Evolutionary conservation across 2,329 filamentous ascomycete genomes (phyloP).

Genomic region (Cladosporium sp.): DNA sequence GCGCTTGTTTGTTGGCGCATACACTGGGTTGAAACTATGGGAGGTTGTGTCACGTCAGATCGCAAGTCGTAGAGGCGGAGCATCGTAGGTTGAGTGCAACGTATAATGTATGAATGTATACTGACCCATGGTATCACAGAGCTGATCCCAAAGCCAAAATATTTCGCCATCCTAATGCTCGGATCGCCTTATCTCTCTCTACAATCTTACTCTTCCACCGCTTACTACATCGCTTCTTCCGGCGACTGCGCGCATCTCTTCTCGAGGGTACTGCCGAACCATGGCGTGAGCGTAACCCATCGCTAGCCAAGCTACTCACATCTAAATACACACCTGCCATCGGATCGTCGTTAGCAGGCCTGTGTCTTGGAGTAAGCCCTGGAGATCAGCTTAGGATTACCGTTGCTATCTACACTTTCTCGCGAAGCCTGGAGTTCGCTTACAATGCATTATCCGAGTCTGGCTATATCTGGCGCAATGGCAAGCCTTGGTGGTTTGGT

Average conservation of each 20-base stretch:
- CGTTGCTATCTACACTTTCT: conserved; percentile 75
- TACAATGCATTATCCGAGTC: conserved; percentile 80
- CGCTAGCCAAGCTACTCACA: conserved; percentile 68
- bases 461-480: conserved; percentile 45
- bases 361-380: conserved; percentile 74
- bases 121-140: not conserved
- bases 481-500: conserved; percentile 58
- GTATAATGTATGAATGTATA: not conserved
- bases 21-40: conserved; percentile 44
- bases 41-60: conserved; percentile 39
- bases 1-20: conserved; percentile 41
- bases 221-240: conserved; percentile 84
- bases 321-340: conserved; percentile 81
- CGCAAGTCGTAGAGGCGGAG: conserved; percentile 23
- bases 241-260: conserved; percentile 70
- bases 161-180: conserved; percentile 53
- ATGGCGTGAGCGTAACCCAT: conserved; percentile 79
- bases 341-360: conserved; percentile 82
- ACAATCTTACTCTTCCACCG: conserved; percentile 84
- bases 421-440: conserved; percentile 76
- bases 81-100: not conserved
- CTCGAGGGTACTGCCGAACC: conserved; percentile 71
- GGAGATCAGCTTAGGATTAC: conserved; percentile 69
- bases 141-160: not conserved
- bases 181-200: conserved; percentile 77